phyloP scores from a whole-genome alignment of 495 filamentous ascomycete genomes.

The Penicilliopsis zonata region DNA sequence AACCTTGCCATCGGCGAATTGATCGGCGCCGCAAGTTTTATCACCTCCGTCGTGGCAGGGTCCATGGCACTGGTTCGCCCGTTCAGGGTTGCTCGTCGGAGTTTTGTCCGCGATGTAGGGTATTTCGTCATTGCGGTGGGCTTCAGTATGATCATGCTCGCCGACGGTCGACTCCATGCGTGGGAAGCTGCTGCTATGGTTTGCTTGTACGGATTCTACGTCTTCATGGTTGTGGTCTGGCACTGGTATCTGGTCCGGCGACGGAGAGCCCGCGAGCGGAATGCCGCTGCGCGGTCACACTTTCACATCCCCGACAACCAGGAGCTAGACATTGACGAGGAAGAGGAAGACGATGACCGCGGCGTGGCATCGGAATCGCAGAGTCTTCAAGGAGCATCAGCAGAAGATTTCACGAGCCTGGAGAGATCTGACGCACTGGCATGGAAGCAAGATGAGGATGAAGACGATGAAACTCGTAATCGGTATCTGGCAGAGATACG shows the following conservation, averaged over 20 bases:
- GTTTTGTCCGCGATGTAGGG: constrained; percentile 83
- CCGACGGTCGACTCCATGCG: constrained; percentile 69
- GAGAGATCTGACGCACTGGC: constrained; percentile 46
- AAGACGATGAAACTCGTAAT: constrained; percentile 60
- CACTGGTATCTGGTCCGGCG: constrained; percentile 68
- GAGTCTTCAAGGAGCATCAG: constrained; percentile 35
- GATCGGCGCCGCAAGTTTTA: constrained; percentile 91
- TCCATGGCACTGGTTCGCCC: constrained; percentile 94
- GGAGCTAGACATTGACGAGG: constrained; percentile 52
- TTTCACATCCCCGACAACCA: constrained; percentile 59
- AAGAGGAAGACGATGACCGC: constrained; percentile 62
- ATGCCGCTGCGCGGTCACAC: constrained; percentile 60
- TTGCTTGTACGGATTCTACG: constrained; percentile 83
- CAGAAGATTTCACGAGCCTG: constrained; percentile 59
- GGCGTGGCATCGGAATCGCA: constrained; percentile 40
- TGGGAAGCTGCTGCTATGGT: constrained; percentile 94
- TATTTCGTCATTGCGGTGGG: constrained; percentile 84
- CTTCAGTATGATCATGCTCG: constrained; percentile 80
- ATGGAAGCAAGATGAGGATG: constrained; percentile 51
- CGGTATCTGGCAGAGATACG: constrained; percentile 71
- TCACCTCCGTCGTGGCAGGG: constrained; percentile 93
- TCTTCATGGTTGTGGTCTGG: constrained; percentile 78
- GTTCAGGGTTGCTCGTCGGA: constrained; percentile 77
- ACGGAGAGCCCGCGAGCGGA: constrained; percentile 46
- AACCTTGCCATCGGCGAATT: constrained; percentile 93